Evolutionary conservation across 78 protist species (phyloP), one percentile per base, ranked within the genome.

Genomic region (Polysphondylium violaceum): DNA sequence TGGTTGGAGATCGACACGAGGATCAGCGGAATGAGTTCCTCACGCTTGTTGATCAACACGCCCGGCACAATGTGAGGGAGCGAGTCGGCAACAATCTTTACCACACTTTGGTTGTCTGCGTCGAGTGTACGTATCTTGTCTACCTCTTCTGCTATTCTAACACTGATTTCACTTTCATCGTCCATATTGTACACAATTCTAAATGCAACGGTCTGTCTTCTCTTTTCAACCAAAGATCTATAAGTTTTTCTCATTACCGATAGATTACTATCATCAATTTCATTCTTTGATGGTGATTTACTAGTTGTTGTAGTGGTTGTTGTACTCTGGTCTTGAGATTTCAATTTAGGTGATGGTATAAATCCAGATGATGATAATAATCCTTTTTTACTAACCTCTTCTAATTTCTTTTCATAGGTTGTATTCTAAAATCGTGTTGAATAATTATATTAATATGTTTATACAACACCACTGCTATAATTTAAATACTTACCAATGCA

Each of bases 1-100:
- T 92, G 95, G 29, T 72, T 76, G 4, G 78, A 79, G 40, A 75
- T 75, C 1, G 65, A 71, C n/a, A 76, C 21, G 1, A 92, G 14
- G 4, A 92, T 73, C 68, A 92, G 50, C 27, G 95, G 95, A 8
- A 75, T 92, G 35, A 92, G 73, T 2, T 92, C 95, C 27, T 92
- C 91, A 33, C 95, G 33, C 77, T 83, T 79, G 19, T 83, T 92
- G 29, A 83, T 44, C 17, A 83, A 40, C 36, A 92, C 86, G 27
- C 76, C 91, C 8, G 89, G 89, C 17, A 78, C 76, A n/a, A 92
- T 76, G n/a, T 65, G 58, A 55, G 95, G 95, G 77, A 92, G 53
- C 0, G 83, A 73, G 21, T 64, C 76, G 1, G 95, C 90, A 11
- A 92, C 68, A 5, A 92, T 53, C 36, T 43, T 55, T 1, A 88